A percentile compares a stretch with the other conserved stretches of the same genome.
Conservation (phyloP, 179 eudicot genomes). For the Pouteria campechiana region DNA sequence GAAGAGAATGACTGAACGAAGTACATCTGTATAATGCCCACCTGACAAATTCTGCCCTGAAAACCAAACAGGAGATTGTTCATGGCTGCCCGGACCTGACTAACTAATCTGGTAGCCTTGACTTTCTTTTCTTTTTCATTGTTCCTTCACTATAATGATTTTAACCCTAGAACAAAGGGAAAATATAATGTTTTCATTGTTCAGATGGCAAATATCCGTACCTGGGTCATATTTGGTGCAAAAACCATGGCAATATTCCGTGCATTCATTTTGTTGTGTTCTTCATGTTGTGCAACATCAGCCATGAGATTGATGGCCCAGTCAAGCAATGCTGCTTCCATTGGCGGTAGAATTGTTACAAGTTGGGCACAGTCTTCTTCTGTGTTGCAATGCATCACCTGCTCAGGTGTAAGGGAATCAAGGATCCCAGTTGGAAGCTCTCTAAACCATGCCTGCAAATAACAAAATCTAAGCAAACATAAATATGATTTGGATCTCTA, state of each 20-base stretch:
- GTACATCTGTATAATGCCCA: no score
- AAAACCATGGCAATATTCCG: slow-evolving; percentile 88
- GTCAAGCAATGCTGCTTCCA: slow-evolving; percentile 62
- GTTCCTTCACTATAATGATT: no score
- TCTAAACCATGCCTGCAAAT: slow-evolving; percentile 82
- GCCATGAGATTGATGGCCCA: slow-evolving; percentile 92
- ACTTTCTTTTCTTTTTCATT: no score
- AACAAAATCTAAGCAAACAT: background rate
- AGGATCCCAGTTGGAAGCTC: slow-evolving; percentile 85
- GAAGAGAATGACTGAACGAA: background rate
- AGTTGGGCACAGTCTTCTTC: slow-evolving; percentile 61
- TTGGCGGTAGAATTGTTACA: slow-evolving; percentile 48
- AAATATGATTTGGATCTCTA: background rate
- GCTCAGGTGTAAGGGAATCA: slow-evolving; percentile 63
- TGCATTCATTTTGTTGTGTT: slow-evolving; percentile 82
- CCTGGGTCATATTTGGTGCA: slow-evolving; percentile 98
- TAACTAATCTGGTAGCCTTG: no score
- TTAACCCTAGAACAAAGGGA: background rate
- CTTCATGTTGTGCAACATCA: slow-evolving; percentile 59
- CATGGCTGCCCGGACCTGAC: no score
- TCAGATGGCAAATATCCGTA: slow-evolving; percentile 5
- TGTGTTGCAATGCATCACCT: slow-evolving; percentile 84
- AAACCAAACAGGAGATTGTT: no score
- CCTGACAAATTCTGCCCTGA: no score
- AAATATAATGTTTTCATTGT: no score